Evolutionary conservation across 257 asterid species (phyloP), one percentile per base, ranked within the genome.

Genomic region (Nicotiana otophora): DNA sequence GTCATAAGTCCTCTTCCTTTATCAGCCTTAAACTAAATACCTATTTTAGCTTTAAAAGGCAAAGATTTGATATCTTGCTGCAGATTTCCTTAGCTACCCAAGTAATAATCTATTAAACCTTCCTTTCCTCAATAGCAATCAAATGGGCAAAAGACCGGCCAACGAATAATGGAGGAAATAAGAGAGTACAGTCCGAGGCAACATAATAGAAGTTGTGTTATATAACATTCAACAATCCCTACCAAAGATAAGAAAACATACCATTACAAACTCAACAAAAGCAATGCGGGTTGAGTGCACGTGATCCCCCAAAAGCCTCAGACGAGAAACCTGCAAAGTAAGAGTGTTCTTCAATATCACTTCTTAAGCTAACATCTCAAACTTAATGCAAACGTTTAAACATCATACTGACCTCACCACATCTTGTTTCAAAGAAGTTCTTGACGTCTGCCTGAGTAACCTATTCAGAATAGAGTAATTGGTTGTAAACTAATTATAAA

Each of bases 221-320:
- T 9, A 51, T 14, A 28, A 34, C 64, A 51, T 16, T 26, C 9
- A 53, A 75, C 30, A 75, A 75, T 51, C 10, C 64, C 64, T 70
- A 81, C n/a, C 70, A 42, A 20, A 69, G 75, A 67, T 33, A 68
- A 75, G 3, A 74, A 81, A 26, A 55, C 94, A 67, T 87, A 94
- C 98, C 97, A 91, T 88, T 82, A 65, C 82, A 87, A 95, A 95
- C 81, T 95, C 98, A 80, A 93, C 97, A 87, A 95, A 93, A 82
- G 99, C 99, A 84, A 95, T 95, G 79, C 95, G 90, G 23, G 98
- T 93, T 42, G 97, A 89, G 90, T 92, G 99, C 91, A 92, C 90
- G 78, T 95, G 93, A 87, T 95, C 99, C 68, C 98, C 99, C 90
- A 95, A 88, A 84, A 95, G 98, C 98, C 95, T 93, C 87, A 93